Evolutionary conservation across 768 basidiomycete species (phyloP).

Genomic region (Lactifluus echinatus): DNA sequence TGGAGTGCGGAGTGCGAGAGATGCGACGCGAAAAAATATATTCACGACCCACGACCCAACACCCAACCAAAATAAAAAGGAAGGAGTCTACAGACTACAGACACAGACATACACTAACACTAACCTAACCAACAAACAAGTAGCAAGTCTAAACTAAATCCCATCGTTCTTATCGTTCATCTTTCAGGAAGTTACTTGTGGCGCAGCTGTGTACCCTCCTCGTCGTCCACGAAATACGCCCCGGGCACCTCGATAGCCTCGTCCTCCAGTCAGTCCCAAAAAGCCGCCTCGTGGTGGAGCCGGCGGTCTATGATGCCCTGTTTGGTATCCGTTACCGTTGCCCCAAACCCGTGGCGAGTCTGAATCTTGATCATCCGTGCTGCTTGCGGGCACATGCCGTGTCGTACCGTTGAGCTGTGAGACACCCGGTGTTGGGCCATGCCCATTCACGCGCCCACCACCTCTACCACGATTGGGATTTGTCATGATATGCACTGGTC

Average conservation of each 20-base stretch:
- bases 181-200: slow-evolving; percentile 9
- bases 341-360: slow-evolving; percentile 14
- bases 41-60: not conserved
- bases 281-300: slow-evolving; percentile 23
- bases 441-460: slow-evolving; percentile 21
- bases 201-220: slow-evolving; percentile 1
- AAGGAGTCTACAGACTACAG: not conserved
- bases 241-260: slow-evolving; percentile 26
- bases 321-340: not conserved
- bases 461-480: slow-evolving; percentile 59
- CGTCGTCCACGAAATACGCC: slow-evolving; percentile 25
- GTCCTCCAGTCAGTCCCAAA: slow-evolving; percentile 23
- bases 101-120: too few species aligned
- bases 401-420: slow-evolving; percentile 16
- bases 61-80: not conserved
- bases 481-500: slow-evolving; percentile 60
- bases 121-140: not conserved
- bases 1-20: too few species aligned
- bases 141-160: not conserved
- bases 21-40: not conserved
- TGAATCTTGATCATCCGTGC: slow-evolving; percentile 15
- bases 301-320: slow-evolving; percentile 13
- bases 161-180: not conserved
- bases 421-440: slow-evolving; percentile 21
- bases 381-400: not conserved